phyloP scores from a whole-genome alignment of 2,329 filamentous ascomycete genomes.

The Didymellaceae sp. region DNA sequence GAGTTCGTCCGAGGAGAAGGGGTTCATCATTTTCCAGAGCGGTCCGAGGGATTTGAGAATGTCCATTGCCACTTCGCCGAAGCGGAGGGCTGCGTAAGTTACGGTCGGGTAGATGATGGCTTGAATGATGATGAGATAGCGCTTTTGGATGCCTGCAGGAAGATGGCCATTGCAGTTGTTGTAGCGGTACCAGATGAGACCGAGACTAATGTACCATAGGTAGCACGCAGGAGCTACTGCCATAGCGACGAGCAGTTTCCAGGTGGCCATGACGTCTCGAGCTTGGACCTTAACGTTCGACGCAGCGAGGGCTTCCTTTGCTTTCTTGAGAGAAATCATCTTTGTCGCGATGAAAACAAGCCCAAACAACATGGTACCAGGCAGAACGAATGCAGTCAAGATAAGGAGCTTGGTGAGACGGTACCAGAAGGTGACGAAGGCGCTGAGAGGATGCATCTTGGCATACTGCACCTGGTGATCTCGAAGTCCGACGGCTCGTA shows the following conservation, averaged over 20 bases:
- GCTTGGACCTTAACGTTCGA: constrained; percentile 51
- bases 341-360: constrained; percentile 48
- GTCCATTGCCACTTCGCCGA: constrained; percentile 98
- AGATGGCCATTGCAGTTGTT: constrained; percentile 85
- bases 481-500: constrained; percentile 83
- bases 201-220: constrained; percentile 39
- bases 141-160: constrained; percentile 78
- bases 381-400: constrained; percentile 80
- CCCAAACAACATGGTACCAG: constrained; percentile 84
- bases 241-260: constrained; percentile 51
- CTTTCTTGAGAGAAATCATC: constrained; percentile 47
- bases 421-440: constrained; percentile 79
- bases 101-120: constrained; percentile 84
- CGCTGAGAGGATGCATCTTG: constrained; percentile 77
- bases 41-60: constrained; percentile 94
- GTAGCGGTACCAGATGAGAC: constrained; percentile 42
- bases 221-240: constrained; percentile 46
- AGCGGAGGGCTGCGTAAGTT: constrained; percentile 90
- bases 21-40: constrained; percentile 82
- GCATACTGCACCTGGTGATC: constrained; percentile 96
- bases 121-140: constrained; percentile 66
- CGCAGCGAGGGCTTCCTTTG: constrained; percentile 48
- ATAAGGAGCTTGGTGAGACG: constrained; percentile 78
- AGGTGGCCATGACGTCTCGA: constrained; percentile 50
- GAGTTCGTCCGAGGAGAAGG: constrained; percentile 82